phyloP scores from a whole-genome alignment of 2,329 filamentous ascomycete genomes.

The Thielaviopsis ethacetica region DNA sequence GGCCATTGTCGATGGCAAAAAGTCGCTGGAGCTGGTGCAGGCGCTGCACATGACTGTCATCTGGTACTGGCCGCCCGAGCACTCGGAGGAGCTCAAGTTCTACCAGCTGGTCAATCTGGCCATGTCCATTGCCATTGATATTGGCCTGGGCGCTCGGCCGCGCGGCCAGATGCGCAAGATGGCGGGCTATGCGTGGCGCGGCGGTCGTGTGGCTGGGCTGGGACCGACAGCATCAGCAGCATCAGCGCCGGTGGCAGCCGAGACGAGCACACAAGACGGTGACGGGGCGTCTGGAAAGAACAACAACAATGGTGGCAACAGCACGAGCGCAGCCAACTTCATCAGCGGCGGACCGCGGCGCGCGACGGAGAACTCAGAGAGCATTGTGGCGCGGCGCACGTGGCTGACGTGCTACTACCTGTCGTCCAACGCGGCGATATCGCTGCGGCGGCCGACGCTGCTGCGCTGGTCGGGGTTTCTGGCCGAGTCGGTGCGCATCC shows the following conservation, averaged over 20 bases:
- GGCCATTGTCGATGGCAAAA: conserved; percentile 59
- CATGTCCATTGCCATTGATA: conserved; percentile 66
- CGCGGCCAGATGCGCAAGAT: background rate
- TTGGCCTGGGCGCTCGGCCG: conserved; percentile 52
- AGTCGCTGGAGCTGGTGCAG: conserved; percentile 71
- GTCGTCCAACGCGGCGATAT: conserved; percentile 42
- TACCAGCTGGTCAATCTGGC: conserved; percentile 75
- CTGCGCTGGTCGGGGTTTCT: conserved; percentile 45
- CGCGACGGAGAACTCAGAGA: conserved; percentile 14
- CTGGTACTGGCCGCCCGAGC: conserved; percentile 74
- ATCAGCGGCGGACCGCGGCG: conserved; percentile 13
- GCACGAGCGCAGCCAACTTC: background rate
- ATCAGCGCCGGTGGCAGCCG: background rate
- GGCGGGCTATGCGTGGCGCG: too few species aligned
- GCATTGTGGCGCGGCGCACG: conserved; percentile 27
- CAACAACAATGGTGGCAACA: background rate
- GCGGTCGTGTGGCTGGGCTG: too few species aligned
- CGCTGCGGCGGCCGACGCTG: conserved; percentile 42
- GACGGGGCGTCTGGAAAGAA: background rate
- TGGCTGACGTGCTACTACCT: conserved; percentile 46
- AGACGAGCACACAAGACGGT: background rate
- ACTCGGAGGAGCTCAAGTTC: conserved; percentile 76
- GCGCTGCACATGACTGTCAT: conserved; percentile 58
- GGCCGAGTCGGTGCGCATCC: conserved; percentile 39
- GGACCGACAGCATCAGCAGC: too few species aligned